These are phyloP conservation scores for Brasilioporus rufonigricans DNA, from an alignment of 768 basidiomycete genomes.

Conservation along the genomic window DNA sequence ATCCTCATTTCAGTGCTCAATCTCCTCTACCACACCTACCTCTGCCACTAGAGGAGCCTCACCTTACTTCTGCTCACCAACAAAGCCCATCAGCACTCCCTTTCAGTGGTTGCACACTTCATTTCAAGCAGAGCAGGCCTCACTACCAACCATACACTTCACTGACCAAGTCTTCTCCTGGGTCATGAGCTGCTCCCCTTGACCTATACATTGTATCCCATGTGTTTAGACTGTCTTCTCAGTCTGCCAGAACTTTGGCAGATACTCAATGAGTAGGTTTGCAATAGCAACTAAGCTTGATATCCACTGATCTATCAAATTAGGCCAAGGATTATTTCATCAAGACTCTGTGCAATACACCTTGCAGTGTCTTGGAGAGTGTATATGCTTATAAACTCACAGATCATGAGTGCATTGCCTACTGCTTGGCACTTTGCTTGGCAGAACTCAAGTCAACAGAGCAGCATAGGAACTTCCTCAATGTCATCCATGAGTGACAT, in stretches of 20 bases:
- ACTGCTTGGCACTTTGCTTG: not conserved
- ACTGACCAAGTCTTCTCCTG: too few species aligned
- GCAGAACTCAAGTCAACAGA: not conserved
- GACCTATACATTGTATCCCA: too few species aligned
- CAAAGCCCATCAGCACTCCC: too few species aligned
- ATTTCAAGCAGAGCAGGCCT: too few species aligned
- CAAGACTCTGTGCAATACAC: not conserved
- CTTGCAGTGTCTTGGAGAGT: not conserved
- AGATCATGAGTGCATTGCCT: not conserved
- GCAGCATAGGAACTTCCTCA: not conserved
- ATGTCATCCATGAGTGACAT: not conserved
- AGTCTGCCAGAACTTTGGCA: not conserved
- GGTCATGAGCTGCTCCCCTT: too few species aligned
- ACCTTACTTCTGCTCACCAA: too few species aligned
- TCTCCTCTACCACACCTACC: too few species aligned
- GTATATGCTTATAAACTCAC: not conserved
- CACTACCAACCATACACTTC: too few species aligned
- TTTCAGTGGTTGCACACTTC: too few species aligned
- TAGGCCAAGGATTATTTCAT: not conserved
- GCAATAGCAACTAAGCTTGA: not conserved
- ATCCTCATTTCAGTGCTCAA: too few species aligned
- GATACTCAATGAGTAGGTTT: not conserved
- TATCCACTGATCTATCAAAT: not conserved
- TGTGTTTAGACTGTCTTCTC: too few species aligned
- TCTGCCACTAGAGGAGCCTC: too few species aligned